Base-by-base conservation (phyloP, 2,329 filamentous ascomycete genomes). In the Cladosporium phlei region DNA sequence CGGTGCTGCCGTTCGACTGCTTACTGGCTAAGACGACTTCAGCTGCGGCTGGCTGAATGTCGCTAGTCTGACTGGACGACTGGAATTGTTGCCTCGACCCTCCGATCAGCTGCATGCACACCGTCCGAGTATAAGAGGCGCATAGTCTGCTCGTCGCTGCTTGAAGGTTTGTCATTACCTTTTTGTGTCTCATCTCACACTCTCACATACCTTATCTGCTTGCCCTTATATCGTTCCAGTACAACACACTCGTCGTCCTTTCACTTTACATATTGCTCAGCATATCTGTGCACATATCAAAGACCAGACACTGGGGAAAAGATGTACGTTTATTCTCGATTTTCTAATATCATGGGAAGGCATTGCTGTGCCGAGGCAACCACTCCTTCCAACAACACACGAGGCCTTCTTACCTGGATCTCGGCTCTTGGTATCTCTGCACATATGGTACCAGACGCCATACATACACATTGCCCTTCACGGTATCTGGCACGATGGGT, bases 41-140 rank as follows among this genome's bases (percentile, higher is more conserved):
- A 45, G 42, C 42, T 45, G 42, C 42, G 42, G 42, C 42, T 45
- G 42, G 42, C 42, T 35, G 42, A 12, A 37, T 27, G 37, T 45
- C 39, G 33, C 42, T 35, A 45, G 42, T 17, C 42, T 20, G n/a
- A 33, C 30, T 33, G 17, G 20, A 19, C 14, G 11, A 28, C 37
- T 20, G 25, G 25, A 28, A 19, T 19, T 33, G n/a, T n/a, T n/a
- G n/a, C n/a, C n/a, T n/a, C n/a, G n/a, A n/a, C n/a, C n/a, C n/a
- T n/a, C n/a, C n/a, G n/a, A n/a, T n/a, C n/a, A 22, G n/a, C 14
- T 19, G 39, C 29, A 24, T 24, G 29, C 10, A 21, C 20, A 12
- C n/a, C 2, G n/a, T 27, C 30, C 7, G 42, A 37, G 17, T 45
- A 45, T 24, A 45, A 45, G 30, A 35, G 42, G 24, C 32, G 29